These are phyloP conservation scores for Amanita inopinata DNA, from an alignment of 768 basidiomycete genomes.

Conservation along the genomic window DNA sequence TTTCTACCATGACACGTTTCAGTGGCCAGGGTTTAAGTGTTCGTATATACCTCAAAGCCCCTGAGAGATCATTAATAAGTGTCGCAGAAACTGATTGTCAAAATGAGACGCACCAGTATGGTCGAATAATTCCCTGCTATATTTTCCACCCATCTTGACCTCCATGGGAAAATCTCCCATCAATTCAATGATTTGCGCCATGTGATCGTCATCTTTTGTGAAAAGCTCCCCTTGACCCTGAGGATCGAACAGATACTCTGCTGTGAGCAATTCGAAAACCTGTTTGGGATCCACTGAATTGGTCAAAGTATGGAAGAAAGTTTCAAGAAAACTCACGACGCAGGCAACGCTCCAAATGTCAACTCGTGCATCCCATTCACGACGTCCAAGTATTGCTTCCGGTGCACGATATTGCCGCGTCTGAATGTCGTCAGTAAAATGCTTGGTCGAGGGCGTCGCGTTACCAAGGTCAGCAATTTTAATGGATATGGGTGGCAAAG, in stretches of 20 bases:
- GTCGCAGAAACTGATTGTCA: background rate
- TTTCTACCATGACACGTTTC: constrained; percentile 78
- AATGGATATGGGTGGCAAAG: constrained; percentile 49
- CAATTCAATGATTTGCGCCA: constrained; percentile 91
- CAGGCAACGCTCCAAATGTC: constrained; percentile 93
- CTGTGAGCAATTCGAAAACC: constrained; percentile 84
- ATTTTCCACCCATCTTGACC: constrained; percentile 77
- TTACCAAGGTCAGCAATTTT: constrained; percentile 96
- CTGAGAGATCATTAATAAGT: constrained; percentile 21
- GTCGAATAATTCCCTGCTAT: constrained; percentile 80
- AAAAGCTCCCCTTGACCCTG: constrained; percentile 74
- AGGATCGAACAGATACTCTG: constrained; percentile 89
- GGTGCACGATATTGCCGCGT: constrained; percentile 93
- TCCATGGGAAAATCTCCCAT: constrained; percentile 68
- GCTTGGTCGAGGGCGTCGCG: constrained; percentile 82
- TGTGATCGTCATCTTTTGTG: constrained; percentile 90
- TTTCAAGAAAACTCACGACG: constrained; percentile 38
- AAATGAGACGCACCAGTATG: constrained; percentile 38
- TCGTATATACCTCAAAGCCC: constrained; percentile 62
- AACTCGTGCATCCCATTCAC: constrained; percentile 77
- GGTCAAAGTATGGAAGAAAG: background rate
- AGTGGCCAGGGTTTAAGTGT: constrained; percentile 77
- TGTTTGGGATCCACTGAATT: constrained; percentile 17
- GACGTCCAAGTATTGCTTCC: constrained; percentile 85
- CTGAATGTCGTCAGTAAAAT: constrained; percentile 93